Evolutionary conservation across 441 rosid genomes (phyloP), one percentile per base, ranked within the genome.

Genomic region (Euphorbia corollata): DNA sequence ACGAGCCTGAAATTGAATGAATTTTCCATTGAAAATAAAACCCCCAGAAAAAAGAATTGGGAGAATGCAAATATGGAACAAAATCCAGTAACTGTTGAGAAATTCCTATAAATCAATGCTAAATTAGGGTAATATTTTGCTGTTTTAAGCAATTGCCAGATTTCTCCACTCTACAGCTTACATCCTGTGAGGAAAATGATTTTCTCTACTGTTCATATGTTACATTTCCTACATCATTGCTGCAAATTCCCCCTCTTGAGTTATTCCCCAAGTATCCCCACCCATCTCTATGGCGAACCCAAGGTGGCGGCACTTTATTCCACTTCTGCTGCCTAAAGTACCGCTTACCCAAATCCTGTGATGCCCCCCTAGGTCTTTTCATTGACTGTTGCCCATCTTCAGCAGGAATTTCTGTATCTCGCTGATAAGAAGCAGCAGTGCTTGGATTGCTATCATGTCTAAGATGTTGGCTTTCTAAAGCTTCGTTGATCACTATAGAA

Each of bases 281-380:
- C 54, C 79, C 78, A 63, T 71, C 72, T 64, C 86, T 73, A 41
- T 77, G 73, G 79, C 88, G 77, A 43, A 78, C 68, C 85, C 84
- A 82, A 0, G 82, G 83, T 6, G 85, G 86, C 11, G 24, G 32
- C 48, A 36, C 64, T 50, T 68, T 75, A 70, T 77, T 88, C 82
- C 84, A 81, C 78, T 90, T 92, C 78, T 87, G 98, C 78, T 88
- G 96, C 79, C 84, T 84, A 61, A 87, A 92, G 85, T 85, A 88
- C 77, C 86, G 86, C 74, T 70, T 84, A 66, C 92, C 90, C 80
- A 90, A 67, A 78, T 86, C 96, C 53, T 75, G 72, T 2, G 90
- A 78, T 57, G n/a, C n/a, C n/a, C 68, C 86, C 78, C 83, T 87
- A 61, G 68, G 78, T 64, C 90, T 80, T 76, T 82, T 90, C 34